Conservation (phyloP, 192 early-diverging fungal genomes). For the Podila minutissima region DNA sequence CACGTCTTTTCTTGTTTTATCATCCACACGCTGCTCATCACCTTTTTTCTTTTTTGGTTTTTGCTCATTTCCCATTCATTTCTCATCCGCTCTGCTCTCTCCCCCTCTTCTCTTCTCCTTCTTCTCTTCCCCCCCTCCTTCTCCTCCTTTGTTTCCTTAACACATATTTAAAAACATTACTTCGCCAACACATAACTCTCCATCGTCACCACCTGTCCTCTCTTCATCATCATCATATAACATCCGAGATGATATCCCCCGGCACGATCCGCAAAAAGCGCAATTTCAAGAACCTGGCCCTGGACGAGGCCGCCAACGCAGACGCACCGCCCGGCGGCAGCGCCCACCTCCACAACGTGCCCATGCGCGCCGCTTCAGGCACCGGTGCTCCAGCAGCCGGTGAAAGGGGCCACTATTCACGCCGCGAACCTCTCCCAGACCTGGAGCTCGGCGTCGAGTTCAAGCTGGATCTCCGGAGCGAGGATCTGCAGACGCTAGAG, state of each 20-base stretch:
- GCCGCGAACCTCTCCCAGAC: slow-evolving; percentile 53
- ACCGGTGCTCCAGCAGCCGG: background rate
- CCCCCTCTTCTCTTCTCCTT: background rate
- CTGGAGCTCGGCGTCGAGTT: slow-evolving; percentile 80
- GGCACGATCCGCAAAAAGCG: slow-evolving; percentile 60
- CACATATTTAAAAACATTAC: background rate
- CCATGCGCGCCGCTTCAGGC: slow-evolving; percentile 6
- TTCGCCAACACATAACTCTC: background rate
- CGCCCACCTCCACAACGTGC: slow-evolving; percentile 46
- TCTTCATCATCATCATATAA: background rate
- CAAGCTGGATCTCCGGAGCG: slow-evolving; percentile 76
- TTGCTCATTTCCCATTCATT: background rate
- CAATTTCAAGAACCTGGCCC: slow-evolving; percentile 61
- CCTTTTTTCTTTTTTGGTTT: background rate
- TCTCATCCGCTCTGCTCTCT: background rate
- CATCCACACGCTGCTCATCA: background rate
- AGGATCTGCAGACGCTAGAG: slow-evolving; percentile 81
- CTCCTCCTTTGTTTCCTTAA: background rate
- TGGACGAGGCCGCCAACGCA: slow-evolving; percentile 58
- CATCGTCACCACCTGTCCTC: too few relatives aligned
- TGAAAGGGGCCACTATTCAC: slow-evolving; percentile 22
- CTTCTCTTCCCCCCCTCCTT: background rate
- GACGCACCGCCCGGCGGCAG: slow-evolving; percentile 42
- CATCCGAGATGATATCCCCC: background rate
- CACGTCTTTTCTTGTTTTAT: background rate